Evolutionary conservation across 106 monocot genomes (phyloP).

Genomic region (Dendrobium catenatum): DNA sequence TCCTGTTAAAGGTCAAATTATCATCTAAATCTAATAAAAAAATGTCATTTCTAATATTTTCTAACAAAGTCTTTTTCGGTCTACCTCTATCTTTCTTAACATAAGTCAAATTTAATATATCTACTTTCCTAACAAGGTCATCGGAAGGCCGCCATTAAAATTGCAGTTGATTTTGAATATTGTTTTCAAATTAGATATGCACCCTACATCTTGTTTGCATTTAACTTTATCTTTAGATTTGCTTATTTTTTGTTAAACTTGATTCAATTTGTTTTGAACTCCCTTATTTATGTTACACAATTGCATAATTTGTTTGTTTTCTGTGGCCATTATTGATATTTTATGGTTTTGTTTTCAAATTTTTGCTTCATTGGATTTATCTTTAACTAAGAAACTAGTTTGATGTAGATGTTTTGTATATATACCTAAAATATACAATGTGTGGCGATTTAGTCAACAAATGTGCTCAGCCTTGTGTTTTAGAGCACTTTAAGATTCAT

Average conservation of each 20-base stretch:
- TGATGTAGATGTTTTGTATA: neutral
- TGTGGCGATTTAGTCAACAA: neutral
- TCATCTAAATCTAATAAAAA: no score
- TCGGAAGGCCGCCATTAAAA: no score
- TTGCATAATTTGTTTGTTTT: neutral
- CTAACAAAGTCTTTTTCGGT: no score
- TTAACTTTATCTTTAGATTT: neutral
- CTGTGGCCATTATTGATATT: neutral
- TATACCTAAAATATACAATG: neutral
- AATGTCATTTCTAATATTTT: no score
- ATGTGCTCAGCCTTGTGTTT: neutral
- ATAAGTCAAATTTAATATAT: no score
- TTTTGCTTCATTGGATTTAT: neutral
- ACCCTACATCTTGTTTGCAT: neutral
- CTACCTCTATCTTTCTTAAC: no score
- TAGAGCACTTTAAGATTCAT: neutral
- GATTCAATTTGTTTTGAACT: neutral
- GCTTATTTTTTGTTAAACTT: neutral
- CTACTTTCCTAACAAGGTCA: no score
- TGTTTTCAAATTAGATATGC: no score
- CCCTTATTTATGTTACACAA: neutral
- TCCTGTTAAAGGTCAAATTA: no score
- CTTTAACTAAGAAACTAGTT: neutral
- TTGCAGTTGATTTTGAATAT: no score
- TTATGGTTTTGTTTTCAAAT: neutral